Evolutionary conservation across 140 eudicot genomes (phyloP).

Genomic region (Eryngium alpinum): DNA sequence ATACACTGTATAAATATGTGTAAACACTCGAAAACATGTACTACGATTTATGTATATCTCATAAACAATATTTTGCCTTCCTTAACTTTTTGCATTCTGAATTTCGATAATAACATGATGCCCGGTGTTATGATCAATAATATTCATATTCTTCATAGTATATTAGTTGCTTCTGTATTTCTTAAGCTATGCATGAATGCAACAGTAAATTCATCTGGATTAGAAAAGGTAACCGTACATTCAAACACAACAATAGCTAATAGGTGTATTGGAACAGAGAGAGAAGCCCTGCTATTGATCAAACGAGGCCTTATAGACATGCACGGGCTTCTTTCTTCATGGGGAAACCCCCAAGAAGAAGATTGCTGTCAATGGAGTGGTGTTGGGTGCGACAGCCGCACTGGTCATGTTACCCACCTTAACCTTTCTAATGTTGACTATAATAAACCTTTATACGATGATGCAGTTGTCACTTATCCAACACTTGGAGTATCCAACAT

Average conservation of each 20-base stretch:
- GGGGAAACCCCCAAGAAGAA: background rate
- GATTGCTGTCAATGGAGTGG: conserved; percentile 9
- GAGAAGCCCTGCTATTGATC: background rate
- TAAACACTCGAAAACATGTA: too few relatives aligned
- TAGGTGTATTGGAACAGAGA: background rate
- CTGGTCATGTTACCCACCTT: conserved; percentile 11
- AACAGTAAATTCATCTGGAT: background rate
- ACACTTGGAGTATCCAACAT: background rate
- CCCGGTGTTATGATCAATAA: background rate
- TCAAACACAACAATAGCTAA: background rate
- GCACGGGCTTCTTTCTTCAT: background rate
- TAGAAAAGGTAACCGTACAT: background rate
- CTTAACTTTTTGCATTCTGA: too few relatives aligned
- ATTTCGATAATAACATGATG: background rate
- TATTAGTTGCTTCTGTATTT: background rate
- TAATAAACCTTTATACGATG: background rate
- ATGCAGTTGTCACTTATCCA: background rate
- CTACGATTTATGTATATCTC: too few relatives aligned
- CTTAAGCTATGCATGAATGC: background rate
- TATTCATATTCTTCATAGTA: background rate
- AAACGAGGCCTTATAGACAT: background rate
- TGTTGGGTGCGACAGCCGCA: background rate
- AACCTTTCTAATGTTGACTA: background rate
- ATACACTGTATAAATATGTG: too few relatives aligned
- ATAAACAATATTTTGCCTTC: too few relatives aligned